Evolutionary conservation across 805 yeast genomes (phyloP).

Genomic region (Saturnispora ahearnii): DNA sequence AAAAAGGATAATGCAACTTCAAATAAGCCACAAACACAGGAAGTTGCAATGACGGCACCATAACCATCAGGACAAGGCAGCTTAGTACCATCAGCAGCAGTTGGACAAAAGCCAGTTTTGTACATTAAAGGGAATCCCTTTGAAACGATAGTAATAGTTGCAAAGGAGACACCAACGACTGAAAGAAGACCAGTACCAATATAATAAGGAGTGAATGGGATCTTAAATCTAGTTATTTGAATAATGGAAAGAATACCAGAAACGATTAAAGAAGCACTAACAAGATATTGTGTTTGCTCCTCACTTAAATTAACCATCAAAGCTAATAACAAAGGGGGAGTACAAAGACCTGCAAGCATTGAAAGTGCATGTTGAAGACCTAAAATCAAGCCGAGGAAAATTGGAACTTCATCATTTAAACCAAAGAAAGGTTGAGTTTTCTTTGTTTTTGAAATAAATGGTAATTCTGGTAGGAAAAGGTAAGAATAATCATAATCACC

Average conservation of each 20-base stretch:
- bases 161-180: slow-evolving; percentile 87
- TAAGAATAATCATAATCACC: slow-evolving; percentile 82
- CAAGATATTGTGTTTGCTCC: slow-evolving; percentile 49
- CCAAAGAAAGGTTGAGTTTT: slow-evolving; percentile 77
- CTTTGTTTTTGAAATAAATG: slow-evolving; percentile 41
- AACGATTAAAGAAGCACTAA: slow-evolving; percentile 62
- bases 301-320: slow-evolving; percentile 48
- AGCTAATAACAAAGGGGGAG: slow-evolving; percentile 75
- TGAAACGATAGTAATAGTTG: slow-evolving; percentile 73
- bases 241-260: slow-evolving; percentile 63
- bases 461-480: slow-evolving; percentile 72
- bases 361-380: slow-evolving; percentile 86
- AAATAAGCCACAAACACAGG: slow-evolving; percentile 63
- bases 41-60: slow-evolving; percentile 78
- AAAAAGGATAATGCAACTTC: slow-evolving; percentile 68
- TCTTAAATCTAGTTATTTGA: slow-evolving; percentile 75
- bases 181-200: slow-evolving; percentile 85
- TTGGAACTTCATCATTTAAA: slow-evolving; percentile 68
- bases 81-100: slow-evolving; percentile 50
- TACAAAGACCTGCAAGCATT: slow-evolving; percentile 84
- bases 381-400: slow-evolving; percentile 61
- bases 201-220: slow-evolving; percentile 63
- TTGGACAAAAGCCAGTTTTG: slow-evolving; percentile 55
- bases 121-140: slow-evolving; percentile 84
- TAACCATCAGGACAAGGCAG: slow-evolving; percentile 86